These are phyloP conservation scores for Lonicera japonica DNA, from an alignment of 129 eudicot genomes.

Conservation along the genomic window DNA sequence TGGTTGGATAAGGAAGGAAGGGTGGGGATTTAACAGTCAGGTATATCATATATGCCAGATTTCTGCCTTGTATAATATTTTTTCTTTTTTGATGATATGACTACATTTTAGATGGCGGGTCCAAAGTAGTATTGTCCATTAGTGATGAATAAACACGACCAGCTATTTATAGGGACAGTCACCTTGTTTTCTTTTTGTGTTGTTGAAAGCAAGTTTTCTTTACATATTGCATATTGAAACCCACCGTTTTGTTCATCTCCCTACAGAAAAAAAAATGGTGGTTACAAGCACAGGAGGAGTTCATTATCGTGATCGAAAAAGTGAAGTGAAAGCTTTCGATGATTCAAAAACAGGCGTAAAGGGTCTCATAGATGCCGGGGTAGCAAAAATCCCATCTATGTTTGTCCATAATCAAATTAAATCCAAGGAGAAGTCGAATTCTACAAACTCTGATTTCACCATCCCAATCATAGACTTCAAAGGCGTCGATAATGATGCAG, in stretches of 20 bases:
- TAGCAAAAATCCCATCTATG: slow-evolving; percentile 13
- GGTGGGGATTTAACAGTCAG: too few relatives aligned
- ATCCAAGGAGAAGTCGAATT: not conserved
- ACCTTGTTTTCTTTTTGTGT: too few relatives aligned
- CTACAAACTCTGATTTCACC: not conserved
- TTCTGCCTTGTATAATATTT: too few relatives aligned
- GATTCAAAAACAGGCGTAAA: slow-evolving; percentile 35
- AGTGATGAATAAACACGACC: too few relatives aligned
- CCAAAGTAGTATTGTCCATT: too few relatives aligned
- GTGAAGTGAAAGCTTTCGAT: slow-evolving; percentile 27
- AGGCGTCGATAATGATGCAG: not conserved
- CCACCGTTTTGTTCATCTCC: not conserved
- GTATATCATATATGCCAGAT: too few relatives aligned
- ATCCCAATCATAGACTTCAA: slow-evolving; percentile 39
- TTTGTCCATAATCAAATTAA: not conserved
- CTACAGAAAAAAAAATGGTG: not conserved
- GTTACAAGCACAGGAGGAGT: not conserved
- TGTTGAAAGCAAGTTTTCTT: too few relatives aligned
- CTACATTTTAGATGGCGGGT: too few relatives aligned
- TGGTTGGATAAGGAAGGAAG: too few relatives aligned
- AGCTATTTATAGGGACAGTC: too few relatives aligned
- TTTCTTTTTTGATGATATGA: too few relatives aligned
- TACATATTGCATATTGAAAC: not conserved
- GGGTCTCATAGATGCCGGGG: slow-evolving; percentile 24
- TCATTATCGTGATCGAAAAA: slow-evolving; percentile 2